A percentile compares a stretch with the other conserved stretches of the same genome.
Evolutionary conservation across 1,139 yeast genomes (phyloP).

Genomic region (Blastobotrys raffinosifermentans): DNA sequence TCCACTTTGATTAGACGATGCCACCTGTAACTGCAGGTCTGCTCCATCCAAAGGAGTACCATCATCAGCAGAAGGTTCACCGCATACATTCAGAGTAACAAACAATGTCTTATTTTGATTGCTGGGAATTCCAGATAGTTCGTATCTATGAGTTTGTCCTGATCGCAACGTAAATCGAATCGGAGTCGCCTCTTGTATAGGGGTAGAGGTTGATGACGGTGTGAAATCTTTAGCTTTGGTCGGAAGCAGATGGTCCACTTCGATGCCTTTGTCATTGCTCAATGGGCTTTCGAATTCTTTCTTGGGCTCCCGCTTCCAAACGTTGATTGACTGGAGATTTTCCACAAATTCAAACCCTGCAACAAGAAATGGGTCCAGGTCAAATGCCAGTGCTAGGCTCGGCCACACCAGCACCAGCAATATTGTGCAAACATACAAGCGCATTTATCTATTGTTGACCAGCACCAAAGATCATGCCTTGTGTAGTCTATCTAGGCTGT

Average conservation of each 20-base stretch:
- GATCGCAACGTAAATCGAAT: conserved; percentile 24
- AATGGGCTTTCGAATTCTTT: neutral
- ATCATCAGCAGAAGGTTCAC: conserved; percentile 12
- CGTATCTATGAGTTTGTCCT: conserved; percentile 26
- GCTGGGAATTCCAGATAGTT: conserved; percentile 11
- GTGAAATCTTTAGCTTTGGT: conserved; percentile 2
- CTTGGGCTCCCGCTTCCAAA: neutral
- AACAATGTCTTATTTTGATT: conserved; percentile 10
- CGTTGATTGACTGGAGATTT: neutral
- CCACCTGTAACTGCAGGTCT: conserved; percentile 17
- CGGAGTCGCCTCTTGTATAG: conserved; percentile 18
- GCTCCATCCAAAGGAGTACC: conserved; percentile 11
- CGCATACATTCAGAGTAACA: conserved; percentile 21
- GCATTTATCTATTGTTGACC: too few relatives aligned
- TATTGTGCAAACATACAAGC: too few relatives aligned
- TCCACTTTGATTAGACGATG: conserved; percentile 8
- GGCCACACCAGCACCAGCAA: too few relatives aligned
- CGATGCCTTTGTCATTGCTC: too few relatives aligned
- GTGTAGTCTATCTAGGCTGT: too few relatives aligned
- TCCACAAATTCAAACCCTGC: conserved; percentile 1
- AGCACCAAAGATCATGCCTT: too few relatives aligned
- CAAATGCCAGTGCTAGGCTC: too few relatives aligned
- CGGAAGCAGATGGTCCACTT: conserved; percentile 2
- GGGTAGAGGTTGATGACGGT: conserved; percentile 17
- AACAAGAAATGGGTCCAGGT: conserved; percentile 3